Evolutionary conservation across 768 basidiomycete genomes (phyloP), one percentile per base, ranked within the genome.

Genomic region (Mycena amicta): DNA sequence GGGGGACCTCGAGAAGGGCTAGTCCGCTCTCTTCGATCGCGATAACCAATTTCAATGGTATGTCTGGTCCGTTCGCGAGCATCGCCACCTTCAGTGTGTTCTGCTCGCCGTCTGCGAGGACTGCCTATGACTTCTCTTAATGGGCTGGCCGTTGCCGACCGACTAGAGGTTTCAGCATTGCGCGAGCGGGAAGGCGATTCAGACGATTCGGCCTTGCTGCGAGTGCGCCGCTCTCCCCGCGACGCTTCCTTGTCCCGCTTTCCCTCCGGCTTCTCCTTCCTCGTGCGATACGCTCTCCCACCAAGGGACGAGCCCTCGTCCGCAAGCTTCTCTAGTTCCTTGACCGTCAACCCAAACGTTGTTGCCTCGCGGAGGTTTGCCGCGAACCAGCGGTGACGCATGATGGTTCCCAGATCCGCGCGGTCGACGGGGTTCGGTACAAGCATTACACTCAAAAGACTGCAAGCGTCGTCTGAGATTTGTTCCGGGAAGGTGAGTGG

Each of bases 11-110:
- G 57, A 52, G 46, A 41, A 16, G 61, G 55, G n/a, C 41, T 46
- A 22, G 41, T 57, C 4, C 39, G 57, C 23, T 57, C 49, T 23
- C 57, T 37, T 40, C 61, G 71, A 70, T 5, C 87, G 53, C 89
- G 90, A 65, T 97, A 97, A 72, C 98, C 97, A 53, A 98, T 90
- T 71, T 98, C 95, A 47, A 98, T 92, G 5, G 97, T 98, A 73
- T 98, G 95, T 46, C 94, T 27, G 13, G 53, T 50, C 59, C 59
- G 52, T 43, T 59, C 59, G 26, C 64, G 56, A 18, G 50, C 56
- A 13, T 63, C 53, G 20, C 55, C 57, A 30, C 31, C 40, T 20
- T 39, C 6, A 29, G 13, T 43, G 5, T 30, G 57, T 4, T 45
- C 52, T 13, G 47, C 57, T 12, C 56, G 41, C 22, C 56, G 59